Evolutionary conservation across 2,329 filamentous ascomycete species (phyloP).

Genomic region (Xylariaceae sp.): DNA sequence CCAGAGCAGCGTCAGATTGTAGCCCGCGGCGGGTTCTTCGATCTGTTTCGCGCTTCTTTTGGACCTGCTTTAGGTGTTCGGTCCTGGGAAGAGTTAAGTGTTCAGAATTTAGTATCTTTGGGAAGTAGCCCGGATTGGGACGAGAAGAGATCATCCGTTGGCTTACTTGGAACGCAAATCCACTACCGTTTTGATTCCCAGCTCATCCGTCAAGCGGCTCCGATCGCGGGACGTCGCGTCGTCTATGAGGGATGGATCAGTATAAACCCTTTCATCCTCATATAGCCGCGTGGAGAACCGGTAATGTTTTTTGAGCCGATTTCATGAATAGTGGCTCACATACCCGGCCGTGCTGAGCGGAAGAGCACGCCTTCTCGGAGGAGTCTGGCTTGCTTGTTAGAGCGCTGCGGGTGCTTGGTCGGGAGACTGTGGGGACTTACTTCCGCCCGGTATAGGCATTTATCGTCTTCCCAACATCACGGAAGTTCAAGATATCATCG

Average conservation of each 20-base stretch:
- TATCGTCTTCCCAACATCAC: slow-evolving; percentile 67
- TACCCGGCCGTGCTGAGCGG: slow-evolving; percentile 62
- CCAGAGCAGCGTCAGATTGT: slow-evolving; percentile 47
- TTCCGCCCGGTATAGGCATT: slow-evolving; percentile 55
- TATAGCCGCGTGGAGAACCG: no score
- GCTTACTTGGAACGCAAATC: slow-evolving; percentile 72
- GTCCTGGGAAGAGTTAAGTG: slow-evolving; percentile 45
- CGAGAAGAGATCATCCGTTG: no score
- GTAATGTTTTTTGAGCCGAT: background rate
- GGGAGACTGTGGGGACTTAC: slow-evolving; percentile 36
- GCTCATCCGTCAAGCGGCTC: slow-evolving; percentile 51
- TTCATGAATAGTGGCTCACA: slow-evolving; percentile 4
- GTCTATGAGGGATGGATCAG: slow-evolving; percentile 43
- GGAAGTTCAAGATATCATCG: slow-evolving; percentile 67
- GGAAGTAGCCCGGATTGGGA: no score
- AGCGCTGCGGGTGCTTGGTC: background rate
- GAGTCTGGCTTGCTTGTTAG: slow-evolving; percentile 31
- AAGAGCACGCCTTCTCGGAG: slow-evolving; percentile 62
- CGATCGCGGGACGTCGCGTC: slow-evolving; percentile 67
- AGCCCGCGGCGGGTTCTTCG: slow-evolving; percentile 40
- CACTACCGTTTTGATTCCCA: slow-evolving; percentile 67
- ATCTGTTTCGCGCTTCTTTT: slow-evolving; percentile 54
- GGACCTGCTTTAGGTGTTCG: slow-evolving; percentile 65
- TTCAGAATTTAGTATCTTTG: background rate
- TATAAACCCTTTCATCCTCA: background rate